Evolutionary conservation across 2,329 filamentous ascomycete species (phyloP), one percentile per base, ranked within the genome.

Genomic region (Bimuria novae-zelandiae): DNA sequence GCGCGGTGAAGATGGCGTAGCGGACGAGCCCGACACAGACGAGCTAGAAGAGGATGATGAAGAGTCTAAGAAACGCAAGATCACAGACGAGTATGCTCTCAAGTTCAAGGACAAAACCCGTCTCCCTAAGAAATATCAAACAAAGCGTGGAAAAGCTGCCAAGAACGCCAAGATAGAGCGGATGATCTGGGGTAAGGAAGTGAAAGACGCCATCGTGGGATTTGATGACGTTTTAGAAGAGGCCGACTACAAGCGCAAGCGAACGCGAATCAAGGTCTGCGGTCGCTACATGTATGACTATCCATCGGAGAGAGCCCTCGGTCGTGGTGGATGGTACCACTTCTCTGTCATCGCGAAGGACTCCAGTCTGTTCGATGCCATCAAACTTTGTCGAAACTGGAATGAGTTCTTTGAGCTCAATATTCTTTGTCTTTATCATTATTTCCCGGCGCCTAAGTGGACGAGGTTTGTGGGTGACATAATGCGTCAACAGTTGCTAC

Each of bases 221-320:
- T 72, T 79, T 43, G 74, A 72, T 12, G 63, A 75, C 4, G 62
- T 74, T 16, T 63, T 73, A 5, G 63, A 74, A 40, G 60, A 71
- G 36, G 63, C 61, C 25, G 56, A 69, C 23, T 70, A 70, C 43
- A 53, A 64, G 27, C 65, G 61, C 41, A 72, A 69, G 51, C 78
- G 73, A 49, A 76, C 77, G 55, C 74, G 75, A 45, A 74, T 82
- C 49, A 77, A 72, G 46, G 67, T 82, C 8, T 82, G 65, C 47
- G 79, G 80, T 10, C 75, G 72, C 39, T 75, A 70, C 47, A 81
- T 82, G 59, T 81, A 78, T 71, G 80, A 81, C 63, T 80, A 82
- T 57, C 77, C 78, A 7, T 79, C 74, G 51, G 73, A 80, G 55
- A 75, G 72, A 32, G 75, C 77, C 3, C 77, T 81, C 71, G 75